Evolutionary conservation across 805 yeast species (phyloP).

Genomic region (Candida yuanshanica): DNA sequence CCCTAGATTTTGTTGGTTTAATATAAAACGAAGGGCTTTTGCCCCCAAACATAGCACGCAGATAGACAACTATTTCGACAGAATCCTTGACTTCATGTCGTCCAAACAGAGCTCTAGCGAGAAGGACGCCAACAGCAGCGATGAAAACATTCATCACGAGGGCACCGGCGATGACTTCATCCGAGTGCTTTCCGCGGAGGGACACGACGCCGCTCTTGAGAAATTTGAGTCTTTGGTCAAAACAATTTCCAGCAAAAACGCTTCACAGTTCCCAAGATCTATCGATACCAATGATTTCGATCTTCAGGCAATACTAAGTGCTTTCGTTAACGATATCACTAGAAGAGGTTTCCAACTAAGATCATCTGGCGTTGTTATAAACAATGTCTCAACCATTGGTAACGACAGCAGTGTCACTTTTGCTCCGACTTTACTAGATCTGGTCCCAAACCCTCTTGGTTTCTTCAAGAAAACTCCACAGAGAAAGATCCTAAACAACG

Average conservation of each 20-base stretch:
- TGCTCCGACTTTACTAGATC: slow-evolving; percentile 4
- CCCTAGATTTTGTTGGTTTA: too few species aligned
- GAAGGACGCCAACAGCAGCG: background rate
- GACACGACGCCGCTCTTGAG: background rate
- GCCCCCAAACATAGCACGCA: too few species aligned
- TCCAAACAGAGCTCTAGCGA: background rate
- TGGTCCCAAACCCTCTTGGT: background rate
- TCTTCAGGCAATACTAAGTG: slow-evolving; percentile 30
- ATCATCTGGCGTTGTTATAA: slow-evolving; percentile 31
- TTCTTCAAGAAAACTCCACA: slow-evolving; percentile 19
- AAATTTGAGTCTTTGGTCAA: background rate
- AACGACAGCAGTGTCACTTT: slow-evolving; percentile 2
- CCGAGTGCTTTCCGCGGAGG: background rate
- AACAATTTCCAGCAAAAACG: background rate
- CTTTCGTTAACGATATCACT: slow-evolving; percentile 32
- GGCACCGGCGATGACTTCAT: background rate
- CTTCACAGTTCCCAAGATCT: background rate
- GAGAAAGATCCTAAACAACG: slow-evolving; percentile 42
- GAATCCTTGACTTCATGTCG: too few species aligned
- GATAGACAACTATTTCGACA: too few species aligned
- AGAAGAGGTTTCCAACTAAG: slow-evolving; percentile 40
- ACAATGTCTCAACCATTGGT: slow-evolving; percentile 2
- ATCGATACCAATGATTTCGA: slow-evolving; percentile 32
- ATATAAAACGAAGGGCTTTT: too few species aligned
- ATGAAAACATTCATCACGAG: background rate